phyloP scores from a whole-genome alignment of 1,139 yeast species.

The Candida albicans region DNA sequence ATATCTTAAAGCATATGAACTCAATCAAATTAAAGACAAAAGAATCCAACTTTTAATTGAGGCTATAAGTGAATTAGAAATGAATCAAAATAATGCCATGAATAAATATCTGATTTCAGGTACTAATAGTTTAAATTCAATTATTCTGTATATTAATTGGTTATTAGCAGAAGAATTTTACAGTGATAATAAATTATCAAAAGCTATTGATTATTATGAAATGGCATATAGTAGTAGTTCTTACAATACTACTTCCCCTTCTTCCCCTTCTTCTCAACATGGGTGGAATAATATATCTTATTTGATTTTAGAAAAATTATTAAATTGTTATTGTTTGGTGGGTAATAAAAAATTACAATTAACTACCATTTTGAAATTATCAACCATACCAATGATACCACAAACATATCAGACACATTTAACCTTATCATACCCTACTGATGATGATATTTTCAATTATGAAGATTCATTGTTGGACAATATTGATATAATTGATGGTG shows the following conservation, averaged over 20 bases:
- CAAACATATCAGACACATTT: not conserved
- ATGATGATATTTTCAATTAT: not conserved
- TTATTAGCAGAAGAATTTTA: constrained; percentile 46
- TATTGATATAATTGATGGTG: constrained; percentile 11
- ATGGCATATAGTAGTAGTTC: constrained; percentile 11
- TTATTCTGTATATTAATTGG: constrained; percentile 38
- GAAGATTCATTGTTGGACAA: no score
- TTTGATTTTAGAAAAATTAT: constrained; percentile 13
- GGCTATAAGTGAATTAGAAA: constrained; percentile 28
- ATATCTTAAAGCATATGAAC: constrained; percentile 24
- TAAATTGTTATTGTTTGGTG: constrained; percentile 12
- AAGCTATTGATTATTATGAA: constrained; percentile 14
- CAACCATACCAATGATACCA: constrained; percentile 8
- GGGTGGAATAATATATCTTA: constrained; percentile 12
- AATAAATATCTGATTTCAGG: constrained; percentile 9
- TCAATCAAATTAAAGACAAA: constrained; percentile 4
- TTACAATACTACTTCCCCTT: no score
- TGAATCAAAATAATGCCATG: constrained; percentile 9
- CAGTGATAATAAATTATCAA: constrained; percentile 1
- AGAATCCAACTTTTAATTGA: constrained; percentile 31
- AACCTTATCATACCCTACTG: not conserved
- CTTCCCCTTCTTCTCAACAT: constrained; percentile 1
- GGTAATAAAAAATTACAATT: constrained; percentile 10
- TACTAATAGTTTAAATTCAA: constrained; percentile 9
- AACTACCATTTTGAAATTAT: constrained; percentile 13